Evolutionary conservation across 352 stramenopile species (phyloP).

Genomic region (Globisporangium nagaii): DNA sequence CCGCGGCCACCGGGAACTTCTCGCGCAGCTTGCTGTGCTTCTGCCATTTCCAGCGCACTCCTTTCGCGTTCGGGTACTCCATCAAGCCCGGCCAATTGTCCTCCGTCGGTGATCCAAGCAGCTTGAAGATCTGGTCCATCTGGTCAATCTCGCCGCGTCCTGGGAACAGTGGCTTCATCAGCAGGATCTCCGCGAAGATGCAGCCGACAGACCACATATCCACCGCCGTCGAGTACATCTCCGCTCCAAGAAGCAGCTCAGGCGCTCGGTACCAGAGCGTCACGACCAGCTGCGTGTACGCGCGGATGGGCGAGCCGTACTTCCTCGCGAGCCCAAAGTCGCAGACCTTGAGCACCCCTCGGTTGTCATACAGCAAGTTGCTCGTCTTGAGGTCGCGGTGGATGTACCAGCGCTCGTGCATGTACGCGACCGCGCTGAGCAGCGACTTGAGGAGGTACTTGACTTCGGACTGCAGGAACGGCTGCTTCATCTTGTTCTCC

Average conservation of each 20-base stretch:
- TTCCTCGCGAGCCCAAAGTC: conserved; percentile 85
- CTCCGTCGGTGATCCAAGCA: conserved; percentile 89
- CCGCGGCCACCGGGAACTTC: conserved; percentile 62
- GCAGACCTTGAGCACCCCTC: conserved; percentile 73
- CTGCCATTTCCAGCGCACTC: conserved; percentile 61
- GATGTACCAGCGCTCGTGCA: conserved; percentile 92
- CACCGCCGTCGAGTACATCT: conserved; percentile 91
- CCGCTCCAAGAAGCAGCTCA: conserved; percentile 90
- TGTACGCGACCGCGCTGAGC: conserved; percentile 81
- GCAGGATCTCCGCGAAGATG: conserved; percentile 96
- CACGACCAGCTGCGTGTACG: conserved; percentile 91
- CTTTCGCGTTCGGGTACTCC: conserved; percentile 56
- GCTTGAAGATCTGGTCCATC: conserved; percentile 95
- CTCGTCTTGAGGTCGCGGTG: conserved; percentile 98
- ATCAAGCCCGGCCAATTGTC: conserved; percentile 85
- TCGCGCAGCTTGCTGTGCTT: conserved; percentile 63
- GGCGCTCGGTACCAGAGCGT: conserved; percentile 94
- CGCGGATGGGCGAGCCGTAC: conserved; percentile 67
- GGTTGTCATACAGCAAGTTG: conserved; percentile 94
- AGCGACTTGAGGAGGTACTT: conserved; percentile 94
- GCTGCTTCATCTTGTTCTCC: conserved; percentile 77
- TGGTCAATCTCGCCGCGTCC: conserved; percentile 94
- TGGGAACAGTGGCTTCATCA: conserved; percentile 90
- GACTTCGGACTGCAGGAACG: conserved; percentile 86
- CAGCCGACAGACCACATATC: conserved; percentile 97